These are phyloP conservation scores for Pseudogymnoascus sp. DNA, from an alignment of 2,329 filamentous ascomycete species.

Conservation along the genomic window DNA sequence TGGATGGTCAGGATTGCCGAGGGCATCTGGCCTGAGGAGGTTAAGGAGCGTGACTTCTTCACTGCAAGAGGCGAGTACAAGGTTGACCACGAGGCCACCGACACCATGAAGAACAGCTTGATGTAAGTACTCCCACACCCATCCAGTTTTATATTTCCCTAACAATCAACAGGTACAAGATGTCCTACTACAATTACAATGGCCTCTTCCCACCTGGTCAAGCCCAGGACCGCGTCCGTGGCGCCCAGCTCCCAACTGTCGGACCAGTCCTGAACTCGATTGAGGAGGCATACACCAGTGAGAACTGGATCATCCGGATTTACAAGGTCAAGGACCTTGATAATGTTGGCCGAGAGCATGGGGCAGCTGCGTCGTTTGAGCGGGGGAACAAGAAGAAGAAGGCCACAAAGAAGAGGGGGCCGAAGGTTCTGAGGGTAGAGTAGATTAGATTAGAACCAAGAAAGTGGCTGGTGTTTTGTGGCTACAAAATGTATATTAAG, in stretches of 20 bases:
- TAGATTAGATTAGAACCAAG: constrained; percentile 35
- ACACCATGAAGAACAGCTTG: constrained; percentile 98
- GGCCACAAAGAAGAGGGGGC: constrained; percentile 62
- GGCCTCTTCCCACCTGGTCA: constrained; percentile 86
- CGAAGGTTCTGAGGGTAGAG: constrained; percentile 64
- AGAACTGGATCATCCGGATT: constrained; percentile 99
- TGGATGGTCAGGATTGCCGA: constrained; percentile 99
- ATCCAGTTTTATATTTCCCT: constrained; percentile 15
- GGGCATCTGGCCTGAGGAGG: constrained; percentile 99
- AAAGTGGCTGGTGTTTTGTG: constrained; percentile 6
- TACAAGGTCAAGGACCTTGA: constrained; percentile 99
- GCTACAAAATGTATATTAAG: constrained; percentile 6
- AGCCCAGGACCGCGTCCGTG: constrained; percentile 82
- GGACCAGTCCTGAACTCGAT: constrained; percentile 80
- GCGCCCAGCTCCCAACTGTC: constrained; percentile 69
- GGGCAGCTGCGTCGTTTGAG: constrained; percentile 61
- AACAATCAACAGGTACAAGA: constrained; percentile 75
- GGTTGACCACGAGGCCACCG: constrained; percentile 86
- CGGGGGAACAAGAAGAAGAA: constrained; percentile 81
- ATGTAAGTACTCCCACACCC: constrained; percentile 59
- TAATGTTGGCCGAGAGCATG: constrained; percentile 87
- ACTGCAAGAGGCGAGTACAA: constrained; percentile 89
- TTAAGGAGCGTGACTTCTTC: constrained; percentile 95
- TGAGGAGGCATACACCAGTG: constrained; percentile 96
- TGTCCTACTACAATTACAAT: constrained; percentile 99